phyloP scores from a whole-genome alignment of 768 basidiomycete species.

The Pulveroboletus frians region DNA sequence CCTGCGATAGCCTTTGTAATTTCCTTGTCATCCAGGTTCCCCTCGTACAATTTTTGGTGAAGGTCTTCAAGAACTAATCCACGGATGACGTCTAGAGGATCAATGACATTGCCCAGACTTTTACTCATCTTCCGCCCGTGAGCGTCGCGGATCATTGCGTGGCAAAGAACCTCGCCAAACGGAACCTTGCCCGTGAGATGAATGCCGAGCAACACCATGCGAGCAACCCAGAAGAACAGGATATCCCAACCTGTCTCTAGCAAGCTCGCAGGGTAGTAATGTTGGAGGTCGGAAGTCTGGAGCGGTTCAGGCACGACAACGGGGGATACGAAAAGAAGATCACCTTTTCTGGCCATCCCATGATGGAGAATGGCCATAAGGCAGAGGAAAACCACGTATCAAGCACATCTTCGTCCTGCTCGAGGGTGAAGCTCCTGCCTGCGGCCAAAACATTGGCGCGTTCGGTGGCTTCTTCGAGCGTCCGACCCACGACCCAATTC shows the following conservation, averaged over 20 bases:
- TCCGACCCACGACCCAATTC: slow-evolving; percentile 90
- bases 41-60: slow-evolving; percentile 81
- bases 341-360: slow-evolving; percentile 97
- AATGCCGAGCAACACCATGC: slow-evolving; percentile 93
- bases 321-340: not conserved
- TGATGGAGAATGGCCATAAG: slow-evolving; percentile 94
- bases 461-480: slow-evolving; percentile 67
- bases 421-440: slow-evolving; percentile 64
- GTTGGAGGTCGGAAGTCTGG: slow-evolving; percentile 70
- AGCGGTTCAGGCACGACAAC: slow-evolving; percentile 1
- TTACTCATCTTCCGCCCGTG: slow-evolving; percentile 99
- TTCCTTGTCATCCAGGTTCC: slow-evolving; percentile 92
- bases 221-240: slow-evolving; percentile 99
- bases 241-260: slow-evolving; percentile 99
- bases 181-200: slow-evolving; percentile 87
- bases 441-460: slow-evolving; percentile 67
- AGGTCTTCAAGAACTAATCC: slow-evolving; percentile 75
- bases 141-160: slow-evolving; percentile 98
- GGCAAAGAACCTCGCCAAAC: slow-evolving; percentile 93
- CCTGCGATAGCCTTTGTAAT: slow-evolving; percentile 86
- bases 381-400: slow-evolving; percentile 99
- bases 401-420: slow-evolving; percentile 95
- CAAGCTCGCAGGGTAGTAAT: slow-evolving; percentile 85
- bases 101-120: slow-evolving; percentile 95
- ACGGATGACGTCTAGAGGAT: slow-evolving; percentile 91